Evolutionary conservation across 2,329 filamentous ascomycete genomes (phyloP).

Genomic region (Fusarium nisikadoi): DNA sequence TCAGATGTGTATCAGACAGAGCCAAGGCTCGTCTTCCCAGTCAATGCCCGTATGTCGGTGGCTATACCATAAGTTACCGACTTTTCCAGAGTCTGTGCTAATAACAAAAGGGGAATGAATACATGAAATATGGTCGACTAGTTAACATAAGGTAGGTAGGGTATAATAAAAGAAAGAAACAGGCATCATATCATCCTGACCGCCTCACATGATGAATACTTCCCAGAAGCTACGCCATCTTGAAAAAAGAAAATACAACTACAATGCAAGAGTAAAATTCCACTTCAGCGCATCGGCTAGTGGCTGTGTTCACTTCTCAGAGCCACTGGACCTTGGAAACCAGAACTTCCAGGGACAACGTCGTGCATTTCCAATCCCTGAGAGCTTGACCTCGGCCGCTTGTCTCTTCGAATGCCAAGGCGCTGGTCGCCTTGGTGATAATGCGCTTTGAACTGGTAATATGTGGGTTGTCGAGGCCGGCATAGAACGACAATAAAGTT

Average conservation of each 20-base stretch:
- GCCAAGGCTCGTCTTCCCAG: constrained; percentile 4
- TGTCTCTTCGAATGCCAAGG: constrained; percentile 65
- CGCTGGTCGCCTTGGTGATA: constrained; percentile 88
- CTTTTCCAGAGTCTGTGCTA: constrained; percentile 27
- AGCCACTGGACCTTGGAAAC: constrained; percentile 66
- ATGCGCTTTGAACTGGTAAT: constrained; percentile 83
- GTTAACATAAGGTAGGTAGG: constrained; percentile 26
- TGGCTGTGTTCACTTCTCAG: constrained; percentile 52
- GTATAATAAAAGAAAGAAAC: constrained; percentile 38
- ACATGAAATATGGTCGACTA: constrained; percentile 28
- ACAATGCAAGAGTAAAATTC: constrained; percentile 15
- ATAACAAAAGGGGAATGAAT: constrained; percentile 15
- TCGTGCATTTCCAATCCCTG: constrained; percentile 85
- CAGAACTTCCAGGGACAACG: constrained; percentile 58
- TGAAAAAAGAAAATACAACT: constrained; percentile 10
- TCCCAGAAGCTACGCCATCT: constrained; percentile 41
- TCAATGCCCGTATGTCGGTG: background rate
- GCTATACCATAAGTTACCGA: constrained; percentile 1
- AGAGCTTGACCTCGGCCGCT: constrained; percentile 59
- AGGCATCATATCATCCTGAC: constrained; percentile 38
- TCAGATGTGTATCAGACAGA: constrained; percentile 22
- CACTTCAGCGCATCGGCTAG: constrained; percentile 18
- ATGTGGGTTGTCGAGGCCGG: constrained; percentile 86
- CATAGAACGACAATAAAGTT: constrained; percentile 87
- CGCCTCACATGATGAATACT: constrained; percentile 38